A percentile compares a stretch with the other conserved stretches of the same genome.
Conservation (phyloP, 169 alveolate genomes). For the Eimeria maxima region DNA sequence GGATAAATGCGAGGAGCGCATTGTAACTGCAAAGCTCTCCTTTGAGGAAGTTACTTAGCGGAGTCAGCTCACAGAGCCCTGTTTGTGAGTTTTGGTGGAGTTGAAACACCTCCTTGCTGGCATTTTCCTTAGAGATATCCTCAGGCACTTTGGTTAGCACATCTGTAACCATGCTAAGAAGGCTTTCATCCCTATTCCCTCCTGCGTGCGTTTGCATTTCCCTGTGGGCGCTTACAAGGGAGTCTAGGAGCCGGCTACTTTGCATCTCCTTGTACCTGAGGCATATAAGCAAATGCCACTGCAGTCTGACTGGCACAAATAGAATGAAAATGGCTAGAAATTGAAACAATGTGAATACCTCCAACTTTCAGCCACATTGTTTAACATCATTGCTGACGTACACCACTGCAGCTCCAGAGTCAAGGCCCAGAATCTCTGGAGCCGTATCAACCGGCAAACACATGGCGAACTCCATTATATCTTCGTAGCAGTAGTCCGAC, state of each 20-base stretch:
- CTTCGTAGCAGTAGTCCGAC: constrained; percentile 57
- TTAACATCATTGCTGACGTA: background rate
- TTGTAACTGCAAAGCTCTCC: constrained; percentile 58
- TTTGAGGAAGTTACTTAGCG: constrained; percentile 57
- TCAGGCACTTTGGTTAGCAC: constrained; percentile 60
- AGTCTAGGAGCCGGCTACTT: background rate
- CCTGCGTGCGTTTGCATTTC: constrained; percentile 46
- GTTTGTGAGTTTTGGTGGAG: constrained; percentile 4
- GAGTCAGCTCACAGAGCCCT: constrained; percentile 49
- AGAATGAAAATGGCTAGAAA: background rate
- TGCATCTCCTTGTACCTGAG: constrained; percentile 72
- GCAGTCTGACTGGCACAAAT: background rate
- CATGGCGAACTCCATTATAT: constrained; percentile 40
- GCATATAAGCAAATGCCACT: background rate
- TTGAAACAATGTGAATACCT: background rate
- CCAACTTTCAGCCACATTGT: background rate
- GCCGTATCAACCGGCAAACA: constrained; percentile 47
- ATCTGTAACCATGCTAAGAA: constrained; percentile 27
- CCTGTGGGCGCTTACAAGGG: constrained; percentile 18
- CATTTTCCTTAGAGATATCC: background rate
- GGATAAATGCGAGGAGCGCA: constrained; percentile 64
- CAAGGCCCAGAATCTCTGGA: constrained; percentile 46
- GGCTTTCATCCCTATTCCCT: background rate
- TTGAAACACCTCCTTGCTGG: background rate
- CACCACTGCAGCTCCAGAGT: constrained; percentile 54